Evolutionary conservation across 495 filamentous ascomycete species (phyloP), one percentile per base, ranked within the genome.

Genomic region (Friedmanniomyces endolithicus): DNA sequence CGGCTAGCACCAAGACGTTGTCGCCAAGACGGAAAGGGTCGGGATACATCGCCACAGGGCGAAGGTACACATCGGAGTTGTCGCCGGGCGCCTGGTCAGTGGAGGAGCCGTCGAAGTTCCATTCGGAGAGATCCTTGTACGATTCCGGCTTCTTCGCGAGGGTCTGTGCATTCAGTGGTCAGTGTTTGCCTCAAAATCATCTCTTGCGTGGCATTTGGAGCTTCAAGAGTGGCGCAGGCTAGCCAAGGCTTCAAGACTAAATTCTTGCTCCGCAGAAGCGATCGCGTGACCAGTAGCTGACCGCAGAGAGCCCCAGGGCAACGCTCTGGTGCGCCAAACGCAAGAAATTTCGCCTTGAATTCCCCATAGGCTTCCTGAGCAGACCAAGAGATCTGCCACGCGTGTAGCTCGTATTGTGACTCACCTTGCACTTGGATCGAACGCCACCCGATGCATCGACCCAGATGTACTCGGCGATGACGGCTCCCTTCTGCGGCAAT

Each of bases 71-170:
- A 74, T 98, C 92, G 53, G 90, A 96, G 79, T 98, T 88, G 71
- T 90, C 87, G 67, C 90, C 88, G 31, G 89, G 88, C 51, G 92
- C 92, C 72, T 98, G 92, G 64, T 77, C 86, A 63, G 88, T 95
- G 19, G 89, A 95, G 52, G 88, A 94, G 69, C 92, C 92, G 68
- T 98, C 92, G 67, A 98, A 98, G 78, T 97, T 98, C 92, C 92
- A 98, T 71, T 94, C 87, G 57, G 90, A 87, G 56, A 98, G 87
- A 57, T 96, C 88, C 52, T 87, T 84, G 54, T 87, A 73, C 51
- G 65, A 70, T 35, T 74, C 72, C 57, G 81, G 71, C 70, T 66
- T 68, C 63, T 83, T 81, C 64, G 73, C 77, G 39, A 95, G 79
- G 61, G 90, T 96, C 90, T 97, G 69, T 22, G 60, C 20, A 44